Conservation (phyloP, 1,284 basidiomycete genomes). For the Microbotryomycetes sp. region DNA sequence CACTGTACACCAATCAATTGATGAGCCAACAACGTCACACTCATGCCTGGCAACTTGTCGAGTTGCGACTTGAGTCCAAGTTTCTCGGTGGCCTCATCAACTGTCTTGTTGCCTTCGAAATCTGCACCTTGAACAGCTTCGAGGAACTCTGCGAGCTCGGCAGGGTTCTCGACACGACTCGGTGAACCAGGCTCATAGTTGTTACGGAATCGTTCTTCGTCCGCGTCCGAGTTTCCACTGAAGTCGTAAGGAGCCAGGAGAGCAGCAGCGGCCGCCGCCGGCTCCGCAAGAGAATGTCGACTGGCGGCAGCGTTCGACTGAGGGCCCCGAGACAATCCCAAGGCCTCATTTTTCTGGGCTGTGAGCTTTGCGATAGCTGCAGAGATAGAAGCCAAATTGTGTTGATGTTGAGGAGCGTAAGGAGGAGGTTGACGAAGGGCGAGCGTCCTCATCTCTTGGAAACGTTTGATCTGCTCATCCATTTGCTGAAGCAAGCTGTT, state of each 20-base stretch:
- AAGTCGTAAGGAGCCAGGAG: neutral
- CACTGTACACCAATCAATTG: slow-evolving; percentile 54
- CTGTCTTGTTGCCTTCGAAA: slow-evolving; percentile 45
- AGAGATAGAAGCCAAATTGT: too few species aligned
- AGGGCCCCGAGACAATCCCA: too few species aligned
- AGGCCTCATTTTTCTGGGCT: too few species aligned
- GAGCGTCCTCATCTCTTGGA: too few species aligned
- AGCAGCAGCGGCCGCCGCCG: neutral
- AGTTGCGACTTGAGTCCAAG: slow-evolving; percentile 48
- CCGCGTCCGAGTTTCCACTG: neutral
- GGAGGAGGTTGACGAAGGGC: too few species aligned
- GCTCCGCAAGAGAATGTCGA: neutral
- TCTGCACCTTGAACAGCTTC: slow-evolving; percentile 14
- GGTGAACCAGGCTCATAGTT: too few species aligned
- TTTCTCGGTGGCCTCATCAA: slow-evolving; percentile 50
- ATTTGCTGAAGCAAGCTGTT: too few species aligned
- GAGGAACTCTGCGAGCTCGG: slow-evolving; percentile 9
- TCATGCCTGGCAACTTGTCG: slow-evolving; percentile 51
- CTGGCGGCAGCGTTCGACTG: too few species aligned
- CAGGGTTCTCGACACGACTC: too few species aligned
- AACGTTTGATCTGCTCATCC: too few species aligned
- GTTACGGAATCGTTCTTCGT: neutral
- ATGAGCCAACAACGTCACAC: slow-evolving; percentile 60
- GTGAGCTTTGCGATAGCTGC: too few species aligned
- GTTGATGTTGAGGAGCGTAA: too few species aligned